phyloP scores from a whole-genome alignment of 2,329 filamentous ascomycete species.

The Hortaea werneckii region DNA sequence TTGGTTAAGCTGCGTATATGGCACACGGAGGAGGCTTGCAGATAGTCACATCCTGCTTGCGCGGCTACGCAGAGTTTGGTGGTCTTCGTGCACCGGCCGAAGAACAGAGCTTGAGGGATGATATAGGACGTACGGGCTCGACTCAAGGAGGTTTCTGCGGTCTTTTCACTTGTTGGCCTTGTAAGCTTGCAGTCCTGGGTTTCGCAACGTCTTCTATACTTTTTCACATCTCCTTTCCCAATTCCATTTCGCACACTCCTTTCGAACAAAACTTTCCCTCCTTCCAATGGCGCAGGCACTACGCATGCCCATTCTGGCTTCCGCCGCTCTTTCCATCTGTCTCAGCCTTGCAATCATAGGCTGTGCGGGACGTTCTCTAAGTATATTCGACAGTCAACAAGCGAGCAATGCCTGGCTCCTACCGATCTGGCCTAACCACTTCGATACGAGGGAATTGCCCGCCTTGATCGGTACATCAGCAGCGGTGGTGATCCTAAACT shows the following conservation, averaged over 20 bases:
- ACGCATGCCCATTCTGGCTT: conserved; percentile 16
- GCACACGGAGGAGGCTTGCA: background rate
- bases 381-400: conserved; percentile 34
- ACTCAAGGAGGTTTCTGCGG: no score
- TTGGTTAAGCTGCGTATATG: no score
- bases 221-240: background rate
- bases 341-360: conserved; percentile 34
- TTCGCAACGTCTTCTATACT: background rate
- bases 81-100: background rate
- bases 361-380: conserved; percentile 33
- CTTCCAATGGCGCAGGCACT: conserved; percentile 9
- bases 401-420: conserved; percentile 38
- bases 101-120: no score
- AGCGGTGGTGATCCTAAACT: conserved; percentile 30
- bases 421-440: conserved; percentile 39
- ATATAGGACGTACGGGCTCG: no score
- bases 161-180: background rate
- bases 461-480: conserved; percentile 30
- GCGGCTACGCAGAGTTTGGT: background rate
- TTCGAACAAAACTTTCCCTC: no score
- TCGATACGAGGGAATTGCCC: conserved; percentile 35
- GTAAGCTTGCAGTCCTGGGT: background rate
- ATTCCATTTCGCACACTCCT: background rate
- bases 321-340: conserved; percentile 22
- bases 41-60: background rate